Base-by-base conservation (phyloP, 352 stramenopile genomes). In the Phytophthora podocarpi region DNA sequence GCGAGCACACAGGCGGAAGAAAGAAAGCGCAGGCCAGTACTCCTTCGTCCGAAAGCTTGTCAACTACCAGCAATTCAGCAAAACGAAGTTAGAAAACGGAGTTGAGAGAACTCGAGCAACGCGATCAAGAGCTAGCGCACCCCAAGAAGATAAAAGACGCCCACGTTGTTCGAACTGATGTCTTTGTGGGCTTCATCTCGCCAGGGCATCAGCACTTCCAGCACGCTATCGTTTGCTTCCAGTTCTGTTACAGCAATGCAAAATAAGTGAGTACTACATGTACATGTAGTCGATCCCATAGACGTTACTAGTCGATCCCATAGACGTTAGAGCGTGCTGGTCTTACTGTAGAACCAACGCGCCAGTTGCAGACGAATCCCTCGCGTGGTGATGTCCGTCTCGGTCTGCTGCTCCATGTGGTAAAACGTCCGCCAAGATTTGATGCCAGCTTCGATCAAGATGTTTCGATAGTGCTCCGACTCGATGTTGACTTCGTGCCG, bases 331-430 rank as follows among this genome's bases (percentile, higher is more conserved):
- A 30, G 28, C 13, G 4, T 46, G 23, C 15, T 41, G 20, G 39
- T 42, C 74, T 63, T 62, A 91, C 85, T 64, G 51, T 87, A 94
- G 35, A 91, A 82, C 85, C 85, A 94, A n/a, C 85, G 60, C 11
- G 75, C 76, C 9, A 89, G 39, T 45, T 91, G 82, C 26, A 94
- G 51, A 10, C 64, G 53, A 20, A 45, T 50, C 15, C 8, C 36
- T 59, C 49, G 31, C 15, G 46, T 67, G 8, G 37, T 59, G 24
- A 24, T 35, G 41, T 64, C 56, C 7, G 37, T 71, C 27, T 71
- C 55, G 21, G 27, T 54, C 13, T 61, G 57, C 5, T 87, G 72
- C 27, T 90, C 72, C 32, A 94, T 70, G 13, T 67, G 48, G 56
- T 91, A 94, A 49, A 78, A 64, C 9, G 73, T 90, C n/a, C 54